Evolutionary conservation across 805 yeast genomes (phyloP).

Genomic region (Lachancea quebecensis): DNA sequence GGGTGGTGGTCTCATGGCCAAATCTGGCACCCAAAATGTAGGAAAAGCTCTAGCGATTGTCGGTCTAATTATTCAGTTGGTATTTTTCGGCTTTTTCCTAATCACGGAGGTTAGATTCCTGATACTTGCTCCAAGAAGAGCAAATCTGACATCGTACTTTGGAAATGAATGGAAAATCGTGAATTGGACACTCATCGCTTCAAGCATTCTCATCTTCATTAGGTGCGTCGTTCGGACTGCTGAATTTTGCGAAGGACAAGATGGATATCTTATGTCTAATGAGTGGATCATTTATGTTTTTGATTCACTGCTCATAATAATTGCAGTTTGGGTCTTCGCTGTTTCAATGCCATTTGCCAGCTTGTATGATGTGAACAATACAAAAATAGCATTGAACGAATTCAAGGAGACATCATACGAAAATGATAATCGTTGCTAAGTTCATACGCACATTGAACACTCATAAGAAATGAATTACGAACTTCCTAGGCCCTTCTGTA

Average conservation of each 20-base stretch:
- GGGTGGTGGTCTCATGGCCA: slow-evolving; percentile 25
- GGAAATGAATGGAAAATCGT: slow-evolving; percentile 5
- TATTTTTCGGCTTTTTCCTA: slow-evolving; percentile 23
- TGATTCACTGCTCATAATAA: slow-evolving; percentile 20
- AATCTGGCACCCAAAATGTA: not conserved
- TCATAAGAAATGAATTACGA: too few species aligned
- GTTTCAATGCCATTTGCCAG: too few species aligned
- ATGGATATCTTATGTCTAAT: slow-evolving; percentile 18
- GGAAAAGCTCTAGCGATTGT: slow-evolving; percentile 20
- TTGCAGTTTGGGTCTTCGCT: too few species aligned
- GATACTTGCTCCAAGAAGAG: not conserved
- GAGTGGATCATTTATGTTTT: slow-evolving; percentile 20
- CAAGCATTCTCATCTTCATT: slow-evolving; percentile 16
- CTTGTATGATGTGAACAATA: too few species aligned
- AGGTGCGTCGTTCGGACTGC: slow-evolving; percentile 25
- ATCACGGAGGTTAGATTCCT: slow-evolving; percentile 11
- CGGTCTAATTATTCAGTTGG: slow-evolving; percentile 27
- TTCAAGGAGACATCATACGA: too few species aligned
- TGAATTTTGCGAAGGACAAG: slow-evolving; percentile 24
- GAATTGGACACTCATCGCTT: slow-evolving; percentile 4
- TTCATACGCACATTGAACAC: too few species aligned
- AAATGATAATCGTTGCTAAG: too few species aligned
- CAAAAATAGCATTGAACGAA: too few species aligned
- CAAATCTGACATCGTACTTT: not conserved
- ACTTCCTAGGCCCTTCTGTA: too few species aligned